Conservation (phyloP, 495 filamentous ascomycete species). For the Parmelia sp. region DNA sequence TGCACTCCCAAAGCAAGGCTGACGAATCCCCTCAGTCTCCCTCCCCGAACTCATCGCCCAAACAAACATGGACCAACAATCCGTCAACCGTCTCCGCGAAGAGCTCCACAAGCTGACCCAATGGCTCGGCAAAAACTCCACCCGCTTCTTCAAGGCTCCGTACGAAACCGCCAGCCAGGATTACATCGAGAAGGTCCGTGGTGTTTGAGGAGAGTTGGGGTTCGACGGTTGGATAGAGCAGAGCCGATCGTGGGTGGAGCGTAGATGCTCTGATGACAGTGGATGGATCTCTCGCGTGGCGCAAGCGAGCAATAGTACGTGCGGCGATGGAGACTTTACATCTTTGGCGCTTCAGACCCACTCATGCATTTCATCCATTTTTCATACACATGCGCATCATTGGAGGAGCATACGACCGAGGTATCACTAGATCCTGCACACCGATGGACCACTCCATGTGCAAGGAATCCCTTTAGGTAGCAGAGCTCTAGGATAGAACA, state of each 20-base stretch:
- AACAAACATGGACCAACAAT: constrained; percentile 93
- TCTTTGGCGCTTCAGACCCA: not conserved
- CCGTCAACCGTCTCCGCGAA: constrained; percentile 77
- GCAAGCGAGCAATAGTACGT: no score
- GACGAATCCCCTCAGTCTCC: constrained; percentile 50
- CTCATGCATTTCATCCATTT: no score
- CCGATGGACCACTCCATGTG: not conserved
- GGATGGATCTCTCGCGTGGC: not conserved
- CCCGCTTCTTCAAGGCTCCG: constrained; percentile 66
- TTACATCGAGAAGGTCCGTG: constrained; percentile 52
- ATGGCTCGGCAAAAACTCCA: constrained; percentile 70
- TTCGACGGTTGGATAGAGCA: not conserved
- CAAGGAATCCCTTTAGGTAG: not conserved
- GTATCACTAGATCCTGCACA: not conserved
- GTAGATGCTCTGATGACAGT: not conserved
- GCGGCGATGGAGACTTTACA: no score
- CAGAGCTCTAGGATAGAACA: not conserved
- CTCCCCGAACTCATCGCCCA: constrained; percentile 92
- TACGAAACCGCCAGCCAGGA: constrained; percentile 64
- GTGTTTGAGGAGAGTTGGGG: constrained; percentile 21
- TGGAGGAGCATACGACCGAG: not conserved
- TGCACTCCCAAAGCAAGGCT: not conserved
- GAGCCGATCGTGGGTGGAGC: not conserved
- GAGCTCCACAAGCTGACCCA: constrained; percentile 74
- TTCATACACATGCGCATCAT: not conserved